phyloP scores from a whole-genome alignment of 2,329 filamentous ascomycete species.

The Colletotrichum cereale region DNA sequence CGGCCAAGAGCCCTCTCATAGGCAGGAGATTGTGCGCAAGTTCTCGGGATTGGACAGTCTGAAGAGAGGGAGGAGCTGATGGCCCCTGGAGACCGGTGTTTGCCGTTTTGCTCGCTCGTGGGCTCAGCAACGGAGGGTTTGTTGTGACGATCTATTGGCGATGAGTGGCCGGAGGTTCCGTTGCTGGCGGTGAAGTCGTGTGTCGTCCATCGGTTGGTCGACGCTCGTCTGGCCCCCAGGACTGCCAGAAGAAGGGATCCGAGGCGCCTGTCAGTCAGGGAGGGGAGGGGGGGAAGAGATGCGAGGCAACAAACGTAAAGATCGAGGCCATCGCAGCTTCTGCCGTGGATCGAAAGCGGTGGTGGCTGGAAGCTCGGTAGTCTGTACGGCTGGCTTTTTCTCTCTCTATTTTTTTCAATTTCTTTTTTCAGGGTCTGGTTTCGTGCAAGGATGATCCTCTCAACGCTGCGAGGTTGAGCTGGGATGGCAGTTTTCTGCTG shows the following conservation, averaged over 20 bases:
- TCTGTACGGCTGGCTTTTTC: conserved; percentile 14
- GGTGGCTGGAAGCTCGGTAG: conserved; percentile 33
- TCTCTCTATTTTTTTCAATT: not conserved
- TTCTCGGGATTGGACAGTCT: conserved; percentile 47
- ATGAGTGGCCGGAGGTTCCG: conserved; percentile 14
- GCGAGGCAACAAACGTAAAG: not conserved
- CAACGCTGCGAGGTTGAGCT: conserved; percentile 14
- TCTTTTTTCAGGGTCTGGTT: conserved; percentile 30
- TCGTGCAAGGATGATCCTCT: conserved; percentile 34
- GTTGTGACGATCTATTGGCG: conserved; percentile 37
- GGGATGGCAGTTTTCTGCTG: conserved; percentile 19
- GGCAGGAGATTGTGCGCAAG: conserved; percentile 47
- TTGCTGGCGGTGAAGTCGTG: conserved; percentile 24
- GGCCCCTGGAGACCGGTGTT: not conserved
- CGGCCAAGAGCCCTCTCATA: conserved; percentile 46
- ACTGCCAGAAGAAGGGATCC: not conserved
- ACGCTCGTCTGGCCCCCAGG: not conserved
- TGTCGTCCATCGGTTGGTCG: conserved; percentile 27
- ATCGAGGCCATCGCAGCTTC: not conserved
- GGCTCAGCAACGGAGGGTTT: conserved; percentile 34
- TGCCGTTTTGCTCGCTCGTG: conserved; percentile 13
- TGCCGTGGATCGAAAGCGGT: conserved; percentile 14
- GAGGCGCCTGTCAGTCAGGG: not conserved
- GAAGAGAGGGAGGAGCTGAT: conserved; percentile 5
- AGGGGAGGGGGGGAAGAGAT: no score